Percentiles rank a stretch among this genome's conserved stretches.
These are phyloP conservation scores for Crucibulum laeve DNA, from an alignment of 768 basidiomycete species.

Conservation along the genomic window DNA sequence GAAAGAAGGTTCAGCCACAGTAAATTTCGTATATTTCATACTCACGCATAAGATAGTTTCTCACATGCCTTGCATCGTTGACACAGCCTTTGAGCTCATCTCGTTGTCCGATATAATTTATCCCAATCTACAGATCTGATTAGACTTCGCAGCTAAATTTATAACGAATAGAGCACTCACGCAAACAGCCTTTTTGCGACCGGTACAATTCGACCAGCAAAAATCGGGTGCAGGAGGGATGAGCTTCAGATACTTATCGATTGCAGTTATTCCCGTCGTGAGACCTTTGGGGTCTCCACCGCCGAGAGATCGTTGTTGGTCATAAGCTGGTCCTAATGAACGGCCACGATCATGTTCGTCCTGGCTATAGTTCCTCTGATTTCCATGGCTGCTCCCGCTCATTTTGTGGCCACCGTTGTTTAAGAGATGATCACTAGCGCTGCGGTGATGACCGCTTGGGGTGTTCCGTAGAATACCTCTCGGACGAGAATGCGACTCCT, in stretches of 20 bases:
- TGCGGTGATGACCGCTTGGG: too few relatives aligned
- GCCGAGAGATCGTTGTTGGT: too few relatives aligned
- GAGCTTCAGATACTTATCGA: not conserved
- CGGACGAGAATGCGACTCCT: too few relatives aligned
- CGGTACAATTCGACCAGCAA: slow-evolving; percentile 1
- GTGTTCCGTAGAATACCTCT: too few relatives aligned
- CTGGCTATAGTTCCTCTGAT: too few relatives aligned
- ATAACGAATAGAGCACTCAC: not conserved
- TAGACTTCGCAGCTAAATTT: not conserved
- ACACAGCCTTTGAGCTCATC: not conserved
- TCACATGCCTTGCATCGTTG: not conserved
- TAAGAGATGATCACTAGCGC: too few relatives aligned
- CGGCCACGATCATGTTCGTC: too few relatives aligned
- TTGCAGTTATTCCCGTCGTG: not conserved
- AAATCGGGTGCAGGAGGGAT: not conserved
- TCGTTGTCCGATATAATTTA: not conserved
- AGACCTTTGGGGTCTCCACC: too few relatives aligned
- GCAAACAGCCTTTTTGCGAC: not conserved
- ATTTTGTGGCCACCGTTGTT: too few relatives aligned
- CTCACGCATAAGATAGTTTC: not conserved
- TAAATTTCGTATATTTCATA: not conserved
- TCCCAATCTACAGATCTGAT: not conserved
- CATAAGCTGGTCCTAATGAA: too few relatives aligned
- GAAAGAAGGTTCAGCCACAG: not conserved
- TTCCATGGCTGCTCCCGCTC: too few relatives aligned